Evolutionary conservation across 1,139 yeast species (phyloP).

Genomic region (Candida buenavistaensis): DNA sequence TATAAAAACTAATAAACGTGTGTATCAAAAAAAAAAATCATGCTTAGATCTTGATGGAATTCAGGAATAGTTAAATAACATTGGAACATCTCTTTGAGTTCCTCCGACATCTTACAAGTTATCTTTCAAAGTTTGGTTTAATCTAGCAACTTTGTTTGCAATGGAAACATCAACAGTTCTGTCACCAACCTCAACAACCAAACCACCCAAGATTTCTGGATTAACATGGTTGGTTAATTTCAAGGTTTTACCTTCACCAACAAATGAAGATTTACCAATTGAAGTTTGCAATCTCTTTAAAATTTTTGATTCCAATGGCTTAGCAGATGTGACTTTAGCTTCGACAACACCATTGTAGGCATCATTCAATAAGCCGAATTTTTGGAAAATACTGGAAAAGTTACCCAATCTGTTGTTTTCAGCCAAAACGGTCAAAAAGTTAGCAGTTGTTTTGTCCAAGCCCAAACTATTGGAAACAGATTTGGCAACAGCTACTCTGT

Average conservation of each 20-base stretch:
- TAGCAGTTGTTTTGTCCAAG: conserved; percentile 74
- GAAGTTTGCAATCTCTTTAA: conserved; percentile 80
- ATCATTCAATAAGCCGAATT: conserved; percentile 77
- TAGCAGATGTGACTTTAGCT: conserved; percentile 89
- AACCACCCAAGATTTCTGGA: conserved; percentile 94
- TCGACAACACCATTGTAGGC: conserved; percentile 91
- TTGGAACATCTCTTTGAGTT: too few species aligned
- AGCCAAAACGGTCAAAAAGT: conserved; percentile 82
- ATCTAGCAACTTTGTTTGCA: conserved; percentile 78
- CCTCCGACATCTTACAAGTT: too few species aligned
- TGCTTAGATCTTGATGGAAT: too few species aligned
- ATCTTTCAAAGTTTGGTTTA: conserved; percentile 87
- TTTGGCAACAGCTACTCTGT: conserved; percentile 71
- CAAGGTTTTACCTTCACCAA: conserved; percentile 84
- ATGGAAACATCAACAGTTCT: conserved; percentile 93
- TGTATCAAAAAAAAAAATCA: too few species aligned
- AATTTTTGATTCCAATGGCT: conserved; percentile 79
- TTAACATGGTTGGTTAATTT: conserved; percentile 79
- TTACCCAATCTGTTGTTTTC: conserved; percentile 91
- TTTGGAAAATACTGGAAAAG: conserved; percentile 63
- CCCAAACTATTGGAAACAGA: conserved; percentile 55
- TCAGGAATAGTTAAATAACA: too few species aligned
- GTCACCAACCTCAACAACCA: conserved; percentile 95
- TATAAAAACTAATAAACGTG: background rate
- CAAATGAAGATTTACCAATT: conserved; percentile 73